Evolutionary conservation across 331 rosid species (phyloP).

Genomic region (Cucumis variabilis): DNA sequence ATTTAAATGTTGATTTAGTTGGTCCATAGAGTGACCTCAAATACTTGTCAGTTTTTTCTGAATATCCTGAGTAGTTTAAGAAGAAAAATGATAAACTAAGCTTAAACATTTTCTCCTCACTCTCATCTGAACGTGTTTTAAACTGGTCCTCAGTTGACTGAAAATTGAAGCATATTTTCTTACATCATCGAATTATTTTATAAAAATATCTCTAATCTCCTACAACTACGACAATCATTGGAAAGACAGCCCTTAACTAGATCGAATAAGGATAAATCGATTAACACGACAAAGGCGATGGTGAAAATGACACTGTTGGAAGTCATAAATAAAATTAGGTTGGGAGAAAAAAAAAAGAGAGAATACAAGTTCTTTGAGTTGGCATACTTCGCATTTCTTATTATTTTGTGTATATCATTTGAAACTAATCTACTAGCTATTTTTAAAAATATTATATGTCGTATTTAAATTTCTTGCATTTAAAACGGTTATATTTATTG

Average conservation of each 20-base stretch:
- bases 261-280: neutral
- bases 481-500: too few species aligned
- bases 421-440: too few species aligned
- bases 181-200: neutral
- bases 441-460: too few species aligned
- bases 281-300: neutral
- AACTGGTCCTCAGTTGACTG: neutral
- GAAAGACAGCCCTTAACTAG: neutral
- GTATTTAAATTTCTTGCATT: too few species aligned
- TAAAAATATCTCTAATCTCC: neutral
- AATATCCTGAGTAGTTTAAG: neutral
- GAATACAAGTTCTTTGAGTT: conserved; percentile 84
- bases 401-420: too few species aligned
- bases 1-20: neutral
- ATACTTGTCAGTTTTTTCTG: neutral
- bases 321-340: neutral
- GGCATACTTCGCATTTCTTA: conserved; percentile 79
- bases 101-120: conserved; percentile 20
- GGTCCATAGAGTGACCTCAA: neutral
- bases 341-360: neutral
- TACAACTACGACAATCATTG: neutral
- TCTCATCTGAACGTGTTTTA: neutral
- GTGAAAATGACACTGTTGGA: neutral
- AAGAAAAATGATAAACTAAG: neutral
- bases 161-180: neutral